A percentile compares a stretch with the other conserved stretches of the same genome.
Evolutionary conservation across 768 basidiomycete species (phyloP).

Genomic region (Xerocomus spinulosus): DNA sequence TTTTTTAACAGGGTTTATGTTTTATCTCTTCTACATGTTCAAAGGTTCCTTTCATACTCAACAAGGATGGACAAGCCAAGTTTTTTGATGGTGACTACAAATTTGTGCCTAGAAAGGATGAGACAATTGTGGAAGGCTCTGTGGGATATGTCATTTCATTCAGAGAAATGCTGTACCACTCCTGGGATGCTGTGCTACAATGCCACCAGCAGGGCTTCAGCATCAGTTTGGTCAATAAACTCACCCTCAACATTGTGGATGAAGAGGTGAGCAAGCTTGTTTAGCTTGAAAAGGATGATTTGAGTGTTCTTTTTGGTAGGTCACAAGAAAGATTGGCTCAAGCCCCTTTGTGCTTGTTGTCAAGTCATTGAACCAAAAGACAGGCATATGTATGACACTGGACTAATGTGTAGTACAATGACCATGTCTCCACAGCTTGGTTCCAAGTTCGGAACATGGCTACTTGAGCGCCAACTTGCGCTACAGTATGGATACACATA

Average conservation of each 20-base stretch:
- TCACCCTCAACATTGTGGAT: constrained; percentile 78
- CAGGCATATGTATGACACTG: constrained; percentile 58
- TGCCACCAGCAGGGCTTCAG: constrained; percentile 68
- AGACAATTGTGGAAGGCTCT: constrained; percentile 70
- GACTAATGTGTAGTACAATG: too few relatives aligned
- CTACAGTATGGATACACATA: constrained; percentile 80
- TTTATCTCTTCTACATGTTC: constrained; percentile 89
- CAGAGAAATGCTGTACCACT: constrained; percentile 83
- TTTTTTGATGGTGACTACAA: constrained; percentile 69
- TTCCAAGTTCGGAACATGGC: constrained; percentile 81
- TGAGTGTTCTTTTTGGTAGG: constrained; percentile 29
- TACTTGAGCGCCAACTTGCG: constrained; percentile 74
- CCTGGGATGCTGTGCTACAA: constrained; percentile 76
- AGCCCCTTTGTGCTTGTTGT: constrained; percentile 80
- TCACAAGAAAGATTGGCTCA: constrained; percentile 64
- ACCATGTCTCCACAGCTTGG: constrained; percentile 46
- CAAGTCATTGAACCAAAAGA: constrained; percentile 86
- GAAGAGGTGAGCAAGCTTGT: constrained; percentile 50
- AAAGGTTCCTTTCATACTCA: constrained; percentile 83
- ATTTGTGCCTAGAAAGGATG: constrained; percentile 83
- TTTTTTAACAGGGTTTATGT: constrained; percentile 78
- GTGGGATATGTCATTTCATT: constrained; percentile 82
- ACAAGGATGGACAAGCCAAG: constrained; percentile 62
- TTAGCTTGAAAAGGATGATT: background rate
- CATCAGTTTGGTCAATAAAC: constrained; percentile 85